These are phyloP conservation scores for Phytopythium litorale DNA, from an alignment of 352 stramenopile species.

Conservation along the genomic window DNA sequence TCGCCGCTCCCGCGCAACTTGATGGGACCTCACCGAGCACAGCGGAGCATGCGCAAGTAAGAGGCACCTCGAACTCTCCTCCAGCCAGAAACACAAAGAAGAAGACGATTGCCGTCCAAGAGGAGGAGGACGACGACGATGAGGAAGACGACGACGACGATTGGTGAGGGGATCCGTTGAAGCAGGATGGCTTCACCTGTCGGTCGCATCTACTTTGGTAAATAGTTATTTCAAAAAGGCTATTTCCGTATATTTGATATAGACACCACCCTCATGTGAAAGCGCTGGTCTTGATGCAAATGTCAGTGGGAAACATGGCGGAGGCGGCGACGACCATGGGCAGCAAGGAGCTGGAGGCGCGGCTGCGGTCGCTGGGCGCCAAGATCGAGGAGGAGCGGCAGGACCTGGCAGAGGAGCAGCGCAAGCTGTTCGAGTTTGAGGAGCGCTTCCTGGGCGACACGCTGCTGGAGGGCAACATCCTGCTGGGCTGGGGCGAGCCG, in stretches of 20 bases:
- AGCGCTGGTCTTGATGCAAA: too few species aligned
- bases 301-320: not conserved
- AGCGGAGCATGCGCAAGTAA: not conserved
- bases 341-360: conserved; percentile 52
- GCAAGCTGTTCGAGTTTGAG: conserved; percentile 75
- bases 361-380: conserved; percentile 34
- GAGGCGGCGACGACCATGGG: not conserved
- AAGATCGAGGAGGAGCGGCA: conserved; percentile 41
- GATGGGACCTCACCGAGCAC: not conserved
- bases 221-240: not conserved
- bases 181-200: not conserved
- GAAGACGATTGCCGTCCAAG: not conserved
- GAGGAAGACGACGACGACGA: not conserved
- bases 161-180: not conserved
- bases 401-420: conserved; percentile 58
- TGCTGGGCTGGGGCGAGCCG: conserved; percentile 66
- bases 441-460: conserved; percentile 69
- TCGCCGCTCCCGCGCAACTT: not conserved
- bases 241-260: not conserved
- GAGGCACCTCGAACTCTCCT: not conserved
- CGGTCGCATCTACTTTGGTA: not conserved
- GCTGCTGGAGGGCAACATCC: conserved; percentile 65
- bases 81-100: not conserved
- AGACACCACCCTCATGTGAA: not conserved
- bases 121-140: not conserved